Percentiles rank a stretch among this genome's conserved stretches.
Evolutionary conservation across 768 basidiomycete genomes (phyloP).

Genomic region (Panellus pusillus): DNA sequence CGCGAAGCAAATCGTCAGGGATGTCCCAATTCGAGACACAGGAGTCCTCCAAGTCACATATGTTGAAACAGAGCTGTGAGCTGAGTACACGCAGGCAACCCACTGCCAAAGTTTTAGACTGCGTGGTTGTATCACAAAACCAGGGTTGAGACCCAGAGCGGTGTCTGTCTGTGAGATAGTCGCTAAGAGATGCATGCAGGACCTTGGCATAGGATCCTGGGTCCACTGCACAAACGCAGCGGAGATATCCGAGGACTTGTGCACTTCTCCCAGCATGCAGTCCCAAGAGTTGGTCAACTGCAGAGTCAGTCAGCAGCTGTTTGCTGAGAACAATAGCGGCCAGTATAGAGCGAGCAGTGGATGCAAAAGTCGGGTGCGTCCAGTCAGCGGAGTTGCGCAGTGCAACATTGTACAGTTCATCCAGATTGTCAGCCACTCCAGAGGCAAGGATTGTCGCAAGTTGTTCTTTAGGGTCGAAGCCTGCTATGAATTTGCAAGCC

Average conservation of each 20-base stretch:
- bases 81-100: neutral
- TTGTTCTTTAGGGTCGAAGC: neutral
- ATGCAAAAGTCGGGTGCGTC: neutral
- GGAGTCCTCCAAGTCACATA: neutral
- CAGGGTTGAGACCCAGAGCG: neutral
- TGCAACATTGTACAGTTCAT: neutral
- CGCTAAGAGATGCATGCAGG: neutral
- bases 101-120: neutral
- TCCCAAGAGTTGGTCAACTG: neutral
- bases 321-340: neutral
- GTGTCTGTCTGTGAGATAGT: neutral
- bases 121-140: neutral
- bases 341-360: neutral
- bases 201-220: neutral
- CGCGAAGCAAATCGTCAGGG: no score
- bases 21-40: neutral
- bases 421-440: neutral
- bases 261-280: neutral
- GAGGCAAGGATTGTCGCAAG: neutral
- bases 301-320: neutral
- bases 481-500: constrained; percentile 17
- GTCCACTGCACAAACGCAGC: neutral
- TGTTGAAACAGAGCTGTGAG: neutral
- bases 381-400: neutral
- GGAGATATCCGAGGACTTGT: neutral